Evolutionary conservation across 2,329 filamentous ascomycete species (phyloP), one percentile per base, ranked within the genome.

Genomic region (Fusarium nurragi): DNA sequence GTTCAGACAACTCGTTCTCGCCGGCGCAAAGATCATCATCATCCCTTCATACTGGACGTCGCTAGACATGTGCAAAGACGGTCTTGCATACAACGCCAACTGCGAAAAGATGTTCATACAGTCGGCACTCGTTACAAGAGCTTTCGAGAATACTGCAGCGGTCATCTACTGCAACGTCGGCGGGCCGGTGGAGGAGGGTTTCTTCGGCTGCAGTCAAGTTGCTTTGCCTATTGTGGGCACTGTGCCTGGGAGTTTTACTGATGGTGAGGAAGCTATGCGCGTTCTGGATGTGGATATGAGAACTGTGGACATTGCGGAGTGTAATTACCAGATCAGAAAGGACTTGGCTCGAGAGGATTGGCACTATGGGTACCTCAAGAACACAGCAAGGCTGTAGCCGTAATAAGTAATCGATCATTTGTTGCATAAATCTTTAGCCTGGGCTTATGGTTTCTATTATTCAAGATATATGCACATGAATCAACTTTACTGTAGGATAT

Each of bases 81-180:
- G 85, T 0, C 77, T 84, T 14, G 77, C 77, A 7, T 73, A 84
- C 21, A 93, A 92, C 69, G 84, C 84, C 0, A 76, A 80, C 1
- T 81, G 86, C 3, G 91, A 94, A 77, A 83, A 78, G 16, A 70
- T 90, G 21, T 92, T 93, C 64, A 71, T 93, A 22, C 85, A 91
- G 53, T 83, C 79, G 22, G 84, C 86, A 38, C 73, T 91, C 3
- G 85, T 87, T 2, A 78, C 86, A 11, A 80, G 91, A 37, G 86
- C 89, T 16, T 92, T 88, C 73, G 91, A 94, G 78, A 93, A 91
- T 71, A 92, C 89, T 2, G 88, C 86, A 56, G 88, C 86, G 1
- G 80, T 93, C 9, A 83, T 90, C 0, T 92, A 91, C 69, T 87
- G 85, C 41, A 93, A 93, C 71, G 85, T 86, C 0, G 90, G 88